Evolutionary conservation across 2,329 filamentous ascomycete species (phyloP), one percentile per base, ranked within the genome.

Genomic region (Dichotomopilus funicola): DNA sequence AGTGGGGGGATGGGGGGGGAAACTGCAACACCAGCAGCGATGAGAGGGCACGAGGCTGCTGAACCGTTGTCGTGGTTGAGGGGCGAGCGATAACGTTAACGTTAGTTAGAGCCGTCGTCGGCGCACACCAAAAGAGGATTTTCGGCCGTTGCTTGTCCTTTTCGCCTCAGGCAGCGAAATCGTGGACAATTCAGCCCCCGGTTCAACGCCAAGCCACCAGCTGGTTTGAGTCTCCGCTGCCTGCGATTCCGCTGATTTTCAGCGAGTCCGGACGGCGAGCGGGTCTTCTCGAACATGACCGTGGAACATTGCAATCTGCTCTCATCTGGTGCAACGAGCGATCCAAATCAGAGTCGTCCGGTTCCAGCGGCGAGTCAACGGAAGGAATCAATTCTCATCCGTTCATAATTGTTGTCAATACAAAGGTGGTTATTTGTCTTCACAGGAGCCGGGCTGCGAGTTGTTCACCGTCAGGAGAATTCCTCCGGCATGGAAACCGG

Each of bases 21-120:
- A 11, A 42, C 40, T 42, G 40, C 40, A 49, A 53, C 38, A 49
- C 60, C 61, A 61, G 60, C 61, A 62, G 60, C 61, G 60, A 58
- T 60, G 19, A 27, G 58, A 55, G 59, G 58, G 51, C 58, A 57
- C 50, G 57, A 55, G 27, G 55, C 59, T 60, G 61, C 60, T 62
- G 57, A 57, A 56, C 53, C 43, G 51, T 48, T 27, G 2, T 51
- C 53, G 53, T 45, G 53, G 53, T 37, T 35, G 31, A 35, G 37
- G 49, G 42, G 47, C 51, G 57, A 54, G 38, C 43, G 43, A 19
- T 48, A 13, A 49, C 42, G 48, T 45, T 27, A 27, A 27, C 19
- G 19, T 27, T 27, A 27, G 19, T 27, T 27, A 3, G 19, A 9
- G 10, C 37, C 47, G 6, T 37, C 7, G 9, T 13, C n/a, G 12